Conservation (phyloP, 1,284 basidiomycete genomes). For the Melampsora occidentalis region DNA sequence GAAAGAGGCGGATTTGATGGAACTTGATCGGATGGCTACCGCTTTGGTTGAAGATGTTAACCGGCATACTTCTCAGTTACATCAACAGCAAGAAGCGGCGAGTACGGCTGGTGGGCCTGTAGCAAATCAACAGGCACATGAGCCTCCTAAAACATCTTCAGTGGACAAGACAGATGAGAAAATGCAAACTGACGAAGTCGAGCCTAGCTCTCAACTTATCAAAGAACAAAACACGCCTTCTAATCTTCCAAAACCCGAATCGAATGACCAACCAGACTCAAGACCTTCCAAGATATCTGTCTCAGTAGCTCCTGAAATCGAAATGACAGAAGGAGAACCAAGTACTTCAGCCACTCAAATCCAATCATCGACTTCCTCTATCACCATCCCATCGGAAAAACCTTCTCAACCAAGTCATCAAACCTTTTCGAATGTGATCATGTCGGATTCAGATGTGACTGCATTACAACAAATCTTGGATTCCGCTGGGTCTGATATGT, state of each 20-base stretch:
- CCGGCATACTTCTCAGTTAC: neutral
- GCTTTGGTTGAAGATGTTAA: slow-evolving; percentile 4
- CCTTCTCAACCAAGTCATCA: neutral
- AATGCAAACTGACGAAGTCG: neutral
- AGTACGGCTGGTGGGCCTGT: neutral
- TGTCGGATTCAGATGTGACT: slow-evolving; percentile 1
- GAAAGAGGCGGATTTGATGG: neutral
- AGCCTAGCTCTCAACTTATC: neutral
- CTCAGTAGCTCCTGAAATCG: slow-evolving; percentile 1
- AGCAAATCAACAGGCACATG: neutral
- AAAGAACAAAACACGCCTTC: neutral
- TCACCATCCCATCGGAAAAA: neutral
- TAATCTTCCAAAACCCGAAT: neutral
- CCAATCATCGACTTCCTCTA: neutral
- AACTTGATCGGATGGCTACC: neutral
- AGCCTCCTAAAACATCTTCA: neutral
- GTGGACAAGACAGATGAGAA: neutral
- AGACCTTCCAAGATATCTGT: neutral
- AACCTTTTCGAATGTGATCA: neutral
- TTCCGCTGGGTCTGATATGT: neutral
- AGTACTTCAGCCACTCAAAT: neutral
- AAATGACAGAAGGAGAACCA: neutral
- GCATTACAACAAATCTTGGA: slow-evolving; percentile 3
- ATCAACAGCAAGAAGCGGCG: neutral
- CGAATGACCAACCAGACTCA: neutral